These are phyloP conservation scores for Populus hybrid DNA, from an alignment of 441 rosid genomes.

Conservation along the genomic window DNA sequence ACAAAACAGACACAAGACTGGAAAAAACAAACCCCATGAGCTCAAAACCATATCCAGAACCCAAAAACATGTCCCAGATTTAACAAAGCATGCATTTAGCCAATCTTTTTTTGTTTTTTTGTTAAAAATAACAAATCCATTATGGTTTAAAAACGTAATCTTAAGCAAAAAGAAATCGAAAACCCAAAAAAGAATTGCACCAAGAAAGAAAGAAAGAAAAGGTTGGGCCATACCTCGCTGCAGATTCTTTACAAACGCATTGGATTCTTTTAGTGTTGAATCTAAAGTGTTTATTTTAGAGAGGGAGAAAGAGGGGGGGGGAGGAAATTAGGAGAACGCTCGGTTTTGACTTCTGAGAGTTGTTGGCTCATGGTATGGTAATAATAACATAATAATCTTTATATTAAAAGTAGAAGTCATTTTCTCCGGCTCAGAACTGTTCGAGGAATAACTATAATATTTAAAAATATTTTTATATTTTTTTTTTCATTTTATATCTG, in stretches of 20 bases:
- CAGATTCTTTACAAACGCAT: not conserved
- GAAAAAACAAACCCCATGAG: not conserved
- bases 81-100: conserved; percentile 19
- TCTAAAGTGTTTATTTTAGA: not conserved
- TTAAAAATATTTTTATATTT: too few species aligned
- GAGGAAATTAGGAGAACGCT: not conserved
- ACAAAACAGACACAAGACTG: not conserved
- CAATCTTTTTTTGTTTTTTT: not conserved
- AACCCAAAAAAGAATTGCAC: not conserved
- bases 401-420: too few species aligned
- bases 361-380: not conserved
- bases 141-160: conserved; percentile 4
- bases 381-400: not conserved
- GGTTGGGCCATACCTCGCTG: conserved; percentile 21
- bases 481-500: too few species aligned
- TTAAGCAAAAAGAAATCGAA: not conserved
- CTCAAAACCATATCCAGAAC: not conserved
- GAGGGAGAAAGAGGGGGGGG: not conserved
- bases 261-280: not conserved
- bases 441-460: too few species aligned
- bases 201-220: not conserved
- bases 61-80: not conserved
- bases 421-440: too few species aligned
- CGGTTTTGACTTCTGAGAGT: not conserved
- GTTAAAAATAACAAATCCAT: not conserved